Base-by-base conservation (phyloP, 345 rosid genomes). In the Populus euphratica region DNA sequence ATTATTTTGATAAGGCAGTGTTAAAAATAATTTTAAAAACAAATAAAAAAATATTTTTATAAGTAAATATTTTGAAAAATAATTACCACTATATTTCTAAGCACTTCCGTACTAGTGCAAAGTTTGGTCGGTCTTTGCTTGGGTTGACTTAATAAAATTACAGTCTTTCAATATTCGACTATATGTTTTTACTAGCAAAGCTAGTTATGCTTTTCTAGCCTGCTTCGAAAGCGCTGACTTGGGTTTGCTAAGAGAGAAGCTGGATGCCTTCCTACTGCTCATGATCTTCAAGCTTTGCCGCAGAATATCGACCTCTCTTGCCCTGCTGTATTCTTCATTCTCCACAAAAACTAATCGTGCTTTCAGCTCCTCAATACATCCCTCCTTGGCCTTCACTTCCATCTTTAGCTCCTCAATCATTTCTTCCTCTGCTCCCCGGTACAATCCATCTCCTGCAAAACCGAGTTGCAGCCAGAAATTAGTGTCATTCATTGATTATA, bases 221-320 rank as follows among this genome's bases (percentile, higher is more conserved):
- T 71, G 72, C 49, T 77, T 77, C 6, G 61, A 80, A 66, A 76
- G 12, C 14, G 73, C 61, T 20, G 33, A 25, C 52, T 72, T 76
- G 25, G 73, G 70, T 72, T 76, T 76, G 71, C 75, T 4, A 6
- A 12, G 78, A 43, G 64, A 20, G 25, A 59, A 68, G 62, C 49
- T 44, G 2, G 80, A 27, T 21, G 20, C 67, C 27, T 83, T 86
- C 73, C 74, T 77, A 72, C 67, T 65, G 79, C 84, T 85, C 79
- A 88, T 80, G 73, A 93, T 93, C 68, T 86, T 86, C 77, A 89
- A 79, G 81, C 93, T 91, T 83, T 93, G 98, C 75, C 91, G 88
- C 67, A 93, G 85, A 39, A 93, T 86, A 85, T 91, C 98, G 33
- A 86, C 77, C 61, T 91, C 94, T 75, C 88, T 84, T 77, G 87